These are phyloP conservation scores for Rhizophlyctis rosea DNA, from an alignment of 192 early-diverging fungal species.

Conservation along the genomic window DNA sequence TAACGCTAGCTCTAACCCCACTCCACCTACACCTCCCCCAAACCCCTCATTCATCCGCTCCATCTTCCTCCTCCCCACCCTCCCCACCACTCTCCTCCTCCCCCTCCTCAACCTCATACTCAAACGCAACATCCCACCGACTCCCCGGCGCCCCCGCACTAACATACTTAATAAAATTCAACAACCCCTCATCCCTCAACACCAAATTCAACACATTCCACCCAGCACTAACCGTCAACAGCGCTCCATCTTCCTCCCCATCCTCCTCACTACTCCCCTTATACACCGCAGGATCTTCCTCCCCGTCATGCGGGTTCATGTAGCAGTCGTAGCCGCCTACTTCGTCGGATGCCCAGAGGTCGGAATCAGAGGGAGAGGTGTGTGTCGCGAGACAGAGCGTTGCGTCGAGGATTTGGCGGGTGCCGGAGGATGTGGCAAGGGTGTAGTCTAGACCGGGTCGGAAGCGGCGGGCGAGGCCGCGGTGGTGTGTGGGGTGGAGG, in stretches of 20 bases:
- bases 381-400: slow-evolving; percentile 54
- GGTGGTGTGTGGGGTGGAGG: slow-evolving; percentile 35
- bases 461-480: slow-evolving; percentile 67
- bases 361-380: slow-evolving; percentile 17
- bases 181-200: slow-evolving; percentile 70
- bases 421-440: slow-evolving; percentile 57
- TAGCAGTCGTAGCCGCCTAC: slow-evolving; percentile 78
- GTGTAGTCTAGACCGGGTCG: slow-evolving; percentile 80
- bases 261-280: too few relatives aligned
- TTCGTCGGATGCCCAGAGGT: slow-evolving; percentile 57
- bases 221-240: slow-evolving; percentile 65
- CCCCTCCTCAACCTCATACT: slow-evolving; percentile 53
- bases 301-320: slow-evolving; percentile 63
- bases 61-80: slow-evolving; percentile 10
- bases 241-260: slow-evolving; percentile 64
- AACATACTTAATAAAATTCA: slow-evolving; percentile 83
- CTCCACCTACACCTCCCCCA: too few relatives aligned
- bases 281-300: slow-evolving; percentile 71
- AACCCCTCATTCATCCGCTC: background rate
- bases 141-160: slow-evolving; percentile 64
- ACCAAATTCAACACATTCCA: slow-evolving; percentile 67
- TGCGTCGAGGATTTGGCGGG: slow-evolving; percentile 58
- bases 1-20: too few relatives aligned
- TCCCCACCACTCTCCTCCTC: slow-evolving; percentile 18
- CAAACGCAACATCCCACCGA: slow-evolving; percentile 77